Conservation (phyloP, 805 yeast genomes). For the Candida maesae region DNA sequence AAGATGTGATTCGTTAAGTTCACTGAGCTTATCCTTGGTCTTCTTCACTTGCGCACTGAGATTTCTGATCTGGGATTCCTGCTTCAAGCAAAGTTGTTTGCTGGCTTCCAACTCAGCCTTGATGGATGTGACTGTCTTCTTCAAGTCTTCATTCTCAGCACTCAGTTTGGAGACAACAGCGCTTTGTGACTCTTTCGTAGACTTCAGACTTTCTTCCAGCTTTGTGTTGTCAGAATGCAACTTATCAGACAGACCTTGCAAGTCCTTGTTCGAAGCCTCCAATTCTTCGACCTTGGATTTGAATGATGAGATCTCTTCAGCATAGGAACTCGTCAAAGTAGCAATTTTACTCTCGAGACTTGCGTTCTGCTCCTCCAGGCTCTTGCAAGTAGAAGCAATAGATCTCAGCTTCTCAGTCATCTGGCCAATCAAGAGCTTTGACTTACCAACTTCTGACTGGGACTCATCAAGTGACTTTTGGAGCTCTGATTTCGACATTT, state of each 20-base stretch:
- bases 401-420: conserved; percentile 43
- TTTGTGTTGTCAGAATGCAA: conserved; percentile 11
- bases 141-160: conserved; percentile 4
- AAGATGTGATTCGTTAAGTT: conserved; percentile 8
- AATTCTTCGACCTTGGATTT: conserved; percentile 15
- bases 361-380: conserved; percentile 16
- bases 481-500: conserved; percentile 7
- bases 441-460: conserved; percentile 27
- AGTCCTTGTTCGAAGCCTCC: conserved; percentile 9
- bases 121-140: conserved; percentile 7
- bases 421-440: conserved; percentile 34
- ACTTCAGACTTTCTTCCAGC: neutral
- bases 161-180: conserved; percentile 2
- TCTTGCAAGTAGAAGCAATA: conserved; percentile 33
- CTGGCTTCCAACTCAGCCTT: conserved; percentile 14
- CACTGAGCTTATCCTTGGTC: neutral
- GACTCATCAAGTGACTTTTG: conserved; percentile 27
- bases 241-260: conserved; percentile 8
- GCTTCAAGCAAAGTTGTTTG: conserved; percentile 3
- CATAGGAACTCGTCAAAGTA: conserved; percentile 7
- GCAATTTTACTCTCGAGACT: no score
- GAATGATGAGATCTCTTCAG: conserved; percentile 12
- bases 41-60: conserved; percentile 12
- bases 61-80: conserved; percentile 11
- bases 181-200: conserved; percentile 1